These are phyloP conservation scores for Trichosporon faecale DNA, from an alignment of 1,284 basidiomycete genomes.

Conservation along the genomic window DNA sequence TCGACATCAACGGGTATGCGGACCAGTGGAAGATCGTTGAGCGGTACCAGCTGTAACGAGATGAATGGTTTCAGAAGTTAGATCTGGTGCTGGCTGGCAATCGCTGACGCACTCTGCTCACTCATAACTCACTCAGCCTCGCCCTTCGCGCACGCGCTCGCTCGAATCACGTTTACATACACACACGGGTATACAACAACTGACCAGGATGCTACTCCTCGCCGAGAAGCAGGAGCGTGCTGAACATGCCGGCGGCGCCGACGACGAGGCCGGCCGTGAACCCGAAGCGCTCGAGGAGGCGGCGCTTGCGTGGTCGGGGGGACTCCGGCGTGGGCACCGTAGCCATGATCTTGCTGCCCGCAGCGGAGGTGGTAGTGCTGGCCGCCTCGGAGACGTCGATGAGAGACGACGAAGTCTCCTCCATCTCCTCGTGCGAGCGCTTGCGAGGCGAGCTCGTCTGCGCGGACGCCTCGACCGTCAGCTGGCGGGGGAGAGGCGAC, in stretches of 20 bases:
- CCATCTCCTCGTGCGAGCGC: neutral
- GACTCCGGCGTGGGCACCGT: neutral
- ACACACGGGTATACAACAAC: constrained; percentile 8
- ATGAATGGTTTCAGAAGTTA: too few relatives aligned
- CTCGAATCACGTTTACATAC: neutral
- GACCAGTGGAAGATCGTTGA: constrained; percentile 27
- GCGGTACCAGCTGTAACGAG: neutral
- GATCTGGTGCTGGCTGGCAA: too few relatives aligned
- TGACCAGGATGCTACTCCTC: neutral
- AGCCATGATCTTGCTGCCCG: neutral
- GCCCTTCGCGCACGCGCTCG: neutral
- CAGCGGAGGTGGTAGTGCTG: neutral
- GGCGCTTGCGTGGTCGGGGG: neutral
- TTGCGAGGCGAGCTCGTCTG: neutral
- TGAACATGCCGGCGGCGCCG: neutral
- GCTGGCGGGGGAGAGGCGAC: neutral
- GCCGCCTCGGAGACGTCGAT: neutral
- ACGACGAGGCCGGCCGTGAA: constrained; percentile 3
- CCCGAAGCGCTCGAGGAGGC: neutral
- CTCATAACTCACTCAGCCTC: neutral
- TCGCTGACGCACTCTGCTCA: neutral
- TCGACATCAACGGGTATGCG: constrained; percentile 20
- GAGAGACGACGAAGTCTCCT: neutral
- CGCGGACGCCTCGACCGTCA: neutral
- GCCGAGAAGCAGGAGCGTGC: neutral